Evolutionary conservation across 2,329 filamentous ascomycete species (phyloP).

Genomic region (Claviceps sp.): DNA sequence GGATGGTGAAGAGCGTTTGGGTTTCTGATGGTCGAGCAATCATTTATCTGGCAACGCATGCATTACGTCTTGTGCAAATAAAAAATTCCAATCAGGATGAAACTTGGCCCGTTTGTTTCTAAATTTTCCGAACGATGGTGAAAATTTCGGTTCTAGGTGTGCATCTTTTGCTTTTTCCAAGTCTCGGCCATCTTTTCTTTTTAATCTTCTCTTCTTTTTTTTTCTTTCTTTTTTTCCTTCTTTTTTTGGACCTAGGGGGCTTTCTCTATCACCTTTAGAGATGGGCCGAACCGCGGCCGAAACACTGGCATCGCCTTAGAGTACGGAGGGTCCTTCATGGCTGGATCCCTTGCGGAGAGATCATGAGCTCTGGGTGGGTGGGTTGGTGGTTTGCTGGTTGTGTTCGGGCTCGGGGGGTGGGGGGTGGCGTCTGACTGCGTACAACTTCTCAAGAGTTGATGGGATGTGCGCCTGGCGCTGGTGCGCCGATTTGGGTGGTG

Average conservation of each 20-base stretch:
- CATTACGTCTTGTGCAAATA: not conserved
- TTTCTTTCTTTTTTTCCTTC: slow-evolving; percentile 7
- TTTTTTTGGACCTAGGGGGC: not conserved
- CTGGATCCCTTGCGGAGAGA: too few species aligned
- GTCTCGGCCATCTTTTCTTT: not conserved
- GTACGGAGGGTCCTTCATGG: too few species aligned
- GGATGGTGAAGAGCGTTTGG: not conserved
- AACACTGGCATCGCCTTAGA: slow-evolving; percentile 3
- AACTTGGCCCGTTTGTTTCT: not conserved
- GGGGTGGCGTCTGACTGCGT: slow-evolving; percentile 11
- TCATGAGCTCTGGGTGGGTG: too few species aligned
- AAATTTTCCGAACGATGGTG: not conserved
- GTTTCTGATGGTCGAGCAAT: not conserved
- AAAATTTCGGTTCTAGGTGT: not conserved
- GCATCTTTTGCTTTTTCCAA: not conserved
- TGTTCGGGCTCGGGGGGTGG: not conserved
- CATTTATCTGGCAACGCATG: not conserved
- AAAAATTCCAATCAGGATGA: not conserved
- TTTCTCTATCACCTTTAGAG: slow-evolving; percentile 8
- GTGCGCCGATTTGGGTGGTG: slow-evolving; percentile 10
- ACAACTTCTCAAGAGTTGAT: slow-evolving; percentile 9
- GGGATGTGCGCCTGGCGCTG: slow-evolving; percentile 20
- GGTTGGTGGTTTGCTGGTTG: too few species aligned
- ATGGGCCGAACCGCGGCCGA: slow-evolving; percentile 6
- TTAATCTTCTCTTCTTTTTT: not conserved